phyloP scores from a whole-genome alignment of 148 eudicot species.

The Diospyros lotus region DNA sequence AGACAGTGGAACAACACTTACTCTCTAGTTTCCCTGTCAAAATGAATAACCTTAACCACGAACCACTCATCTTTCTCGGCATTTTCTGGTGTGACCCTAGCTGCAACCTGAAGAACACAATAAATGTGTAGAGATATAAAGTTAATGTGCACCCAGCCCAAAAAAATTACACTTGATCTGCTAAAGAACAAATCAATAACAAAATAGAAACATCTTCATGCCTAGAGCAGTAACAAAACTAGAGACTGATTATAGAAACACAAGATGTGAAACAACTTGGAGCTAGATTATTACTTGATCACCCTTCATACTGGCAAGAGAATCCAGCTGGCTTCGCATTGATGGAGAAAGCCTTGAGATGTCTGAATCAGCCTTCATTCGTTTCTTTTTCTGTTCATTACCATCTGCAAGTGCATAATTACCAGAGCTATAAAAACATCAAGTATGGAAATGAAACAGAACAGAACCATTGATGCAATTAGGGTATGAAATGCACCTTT shows the following conservation, averaged over 20 bases:
- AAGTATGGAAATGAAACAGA: not conserved
- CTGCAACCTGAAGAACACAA: constrained; percentile 68
- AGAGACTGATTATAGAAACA: not conserved
- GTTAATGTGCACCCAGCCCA: not conserved
- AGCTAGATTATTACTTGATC: constrained; percentile 62
- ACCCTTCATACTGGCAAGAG: constrained; percentile 78
- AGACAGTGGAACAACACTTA: constrained; percentile 34
- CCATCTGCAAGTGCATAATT: constrained; percentile 52
- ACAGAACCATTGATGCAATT: not conserved
- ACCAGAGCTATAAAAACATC: not conserved
- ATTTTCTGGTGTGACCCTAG: constrained; percentile 66
- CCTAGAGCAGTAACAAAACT: not conserved
- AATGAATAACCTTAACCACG: constrained; percentile 87
- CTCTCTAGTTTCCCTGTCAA: constrained; percentile 80
- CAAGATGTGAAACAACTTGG: not conserved
- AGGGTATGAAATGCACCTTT: not conserved
- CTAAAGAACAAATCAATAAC: not conserved
- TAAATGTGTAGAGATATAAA: constrained; percentile 3
- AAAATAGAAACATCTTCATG: not conserved
- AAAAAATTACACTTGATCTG: not conserved
- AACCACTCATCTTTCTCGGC: constrained; percentile 95
- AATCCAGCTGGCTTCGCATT: constrained; percentile 72
- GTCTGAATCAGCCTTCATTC: constrained; percentile 76
- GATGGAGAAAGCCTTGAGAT: constrained; percentile 61
- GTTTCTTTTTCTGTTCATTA: constrained; percentile 80